Evolutionary conservation across 2,329 filamentous ascomycete species (phyloP).

Genomic region (Dactylellina drechsleri): DNA sequence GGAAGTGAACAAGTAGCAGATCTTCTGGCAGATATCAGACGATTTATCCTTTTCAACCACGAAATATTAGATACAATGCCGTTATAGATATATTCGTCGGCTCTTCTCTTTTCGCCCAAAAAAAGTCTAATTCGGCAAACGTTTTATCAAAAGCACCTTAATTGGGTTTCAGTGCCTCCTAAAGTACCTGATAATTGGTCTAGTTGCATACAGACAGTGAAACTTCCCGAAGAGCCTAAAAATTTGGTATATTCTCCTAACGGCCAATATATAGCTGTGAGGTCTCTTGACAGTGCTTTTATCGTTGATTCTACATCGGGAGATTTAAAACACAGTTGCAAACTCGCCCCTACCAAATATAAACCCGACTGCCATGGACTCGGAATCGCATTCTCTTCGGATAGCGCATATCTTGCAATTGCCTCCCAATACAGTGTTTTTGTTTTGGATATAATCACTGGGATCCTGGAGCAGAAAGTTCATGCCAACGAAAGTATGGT

Average conservation of each 20-base stretch:
- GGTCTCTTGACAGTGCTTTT: no score
- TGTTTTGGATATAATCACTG: no score
- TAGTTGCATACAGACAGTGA: neutral
- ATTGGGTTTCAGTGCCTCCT: neutral
- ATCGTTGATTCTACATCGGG: no score
- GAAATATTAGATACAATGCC: constrained; percentile 1
- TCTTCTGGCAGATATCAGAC: constrained; percentile 12
- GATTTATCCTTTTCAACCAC: constrained; percentile 49
- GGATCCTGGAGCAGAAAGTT: neutral
- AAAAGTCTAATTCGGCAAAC: neutral
- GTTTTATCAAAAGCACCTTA: neutral
- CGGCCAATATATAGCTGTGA: no score
- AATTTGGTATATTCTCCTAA: no score
- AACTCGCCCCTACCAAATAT: no score
- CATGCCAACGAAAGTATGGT: neutral
- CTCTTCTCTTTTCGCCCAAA: constrained; percentile 20
- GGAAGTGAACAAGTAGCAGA: neutral
- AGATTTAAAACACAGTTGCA: no score
- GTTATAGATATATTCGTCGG: constrained; percentile 27
- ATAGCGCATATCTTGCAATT: no score
- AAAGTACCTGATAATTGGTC: neutral
- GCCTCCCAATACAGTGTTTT: no score
- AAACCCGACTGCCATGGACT: no score
- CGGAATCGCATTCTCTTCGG: no score
- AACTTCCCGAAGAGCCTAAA: neutral